phyloP scores from a whole-genome alignment of 192 early-diverging fungal genomes.

The Cladochytrium replicatum region DNA sequence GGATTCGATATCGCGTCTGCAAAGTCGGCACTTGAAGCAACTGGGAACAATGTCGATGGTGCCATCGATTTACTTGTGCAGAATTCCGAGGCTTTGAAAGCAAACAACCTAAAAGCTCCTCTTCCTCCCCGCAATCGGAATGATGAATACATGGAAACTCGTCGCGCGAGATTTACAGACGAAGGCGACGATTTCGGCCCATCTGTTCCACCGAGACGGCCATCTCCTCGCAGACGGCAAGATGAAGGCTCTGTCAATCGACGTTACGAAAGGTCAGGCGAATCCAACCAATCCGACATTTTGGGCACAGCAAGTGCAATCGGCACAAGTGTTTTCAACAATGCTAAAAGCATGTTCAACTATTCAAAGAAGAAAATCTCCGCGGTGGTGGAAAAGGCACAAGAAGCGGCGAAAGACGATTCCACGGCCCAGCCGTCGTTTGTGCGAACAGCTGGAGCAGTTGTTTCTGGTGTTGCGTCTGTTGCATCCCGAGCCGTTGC shows the following conservation, averaged over 20 bases:
- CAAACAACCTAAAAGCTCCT: too few species aligned
- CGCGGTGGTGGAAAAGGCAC: constrained; percentile 48
- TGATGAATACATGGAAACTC: not conserved
- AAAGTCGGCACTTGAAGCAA: constrained; percentile 55
- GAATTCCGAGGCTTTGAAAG: constrained; percentile 21
- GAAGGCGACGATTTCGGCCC: not conserved
- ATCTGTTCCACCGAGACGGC: not conserved
- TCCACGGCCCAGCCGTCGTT: too few species aligned
- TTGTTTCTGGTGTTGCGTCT: too few species aligned
- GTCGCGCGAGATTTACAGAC: constrained; percentile 4
- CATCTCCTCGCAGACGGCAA: not conserved
- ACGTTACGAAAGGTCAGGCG: too few species aligned
- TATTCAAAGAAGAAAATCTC: constrained; percentile 41
- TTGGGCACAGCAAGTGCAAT: constrained; percentile 43
- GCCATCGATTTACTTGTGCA: constrained; percentile 29
- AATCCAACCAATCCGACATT: constrained; percentile 27
- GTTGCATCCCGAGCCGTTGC: too few species aligned
- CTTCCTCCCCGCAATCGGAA: not conserved
- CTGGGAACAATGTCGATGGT: constrained; percentile 51
- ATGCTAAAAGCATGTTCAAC: constrained; percentile 53
- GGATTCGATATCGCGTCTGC: constrained; percentile 65
- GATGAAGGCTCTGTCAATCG: not conserved
- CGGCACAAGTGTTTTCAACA: constrained; percentile 52
- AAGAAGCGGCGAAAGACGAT: constrained; percentile 46
- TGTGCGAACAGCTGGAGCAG: too few species aligned